Base-by-base conservation (phyloP, 2,329 filamentous ascomycete genomes). In the Ascochyta viciae-villosae region DNA sequence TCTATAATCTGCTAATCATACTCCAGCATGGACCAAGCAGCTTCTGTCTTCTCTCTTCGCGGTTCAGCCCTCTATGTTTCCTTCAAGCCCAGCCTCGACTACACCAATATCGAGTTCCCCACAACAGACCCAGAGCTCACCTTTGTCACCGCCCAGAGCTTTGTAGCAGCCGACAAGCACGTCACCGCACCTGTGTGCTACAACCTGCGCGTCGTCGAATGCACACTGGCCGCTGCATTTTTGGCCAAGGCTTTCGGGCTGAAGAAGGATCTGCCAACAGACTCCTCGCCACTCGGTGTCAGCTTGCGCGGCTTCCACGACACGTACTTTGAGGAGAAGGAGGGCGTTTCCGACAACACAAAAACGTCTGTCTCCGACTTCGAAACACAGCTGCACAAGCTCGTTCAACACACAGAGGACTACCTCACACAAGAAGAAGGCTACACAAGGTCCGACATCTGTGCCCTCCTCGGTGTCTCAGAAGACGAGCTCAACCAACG, bases 131-230 rank as follows among this genome's bases (percentile, higher is more conserved):
- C 92, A 1, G 91, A 96, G 65, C 84, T 97, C 50, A 92, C 88
- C 64, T 98, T 99, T 76, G 83, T 99, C 62, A 92, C 97, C 63
- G 94, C 93, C 7, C 95, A 99, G 75, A 96, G 90, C 57, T 96
- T 96, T 74, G 90, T 99, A 58, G 89, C 89, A 15, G 91, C 94
- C 5, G 93, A 98, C 81, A 99, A 99, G 80, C 91, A 95, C 71
- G 90, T 94, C 59, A 96, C 94, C 1, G 95, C 89, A 0, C 94
- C 94, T 0, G 88, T 96, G 61, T 92, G 94, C 82, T 99, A 98
- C 82, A 99, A 99, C 76, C 85, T 99, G 23, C 89, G 95, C 26
- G 95, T 99, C 1, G 95, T 97, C 34, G 95, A 99, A 78, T 96
- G 92, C 79, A 95, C 90, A 50, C 84, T 99, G 29, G 95, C 95